These are phyloP conservation scores for Catharanthus roseus DNA, from an alignment of 257 asterid species.

Conservation along the genomic window DNA sequence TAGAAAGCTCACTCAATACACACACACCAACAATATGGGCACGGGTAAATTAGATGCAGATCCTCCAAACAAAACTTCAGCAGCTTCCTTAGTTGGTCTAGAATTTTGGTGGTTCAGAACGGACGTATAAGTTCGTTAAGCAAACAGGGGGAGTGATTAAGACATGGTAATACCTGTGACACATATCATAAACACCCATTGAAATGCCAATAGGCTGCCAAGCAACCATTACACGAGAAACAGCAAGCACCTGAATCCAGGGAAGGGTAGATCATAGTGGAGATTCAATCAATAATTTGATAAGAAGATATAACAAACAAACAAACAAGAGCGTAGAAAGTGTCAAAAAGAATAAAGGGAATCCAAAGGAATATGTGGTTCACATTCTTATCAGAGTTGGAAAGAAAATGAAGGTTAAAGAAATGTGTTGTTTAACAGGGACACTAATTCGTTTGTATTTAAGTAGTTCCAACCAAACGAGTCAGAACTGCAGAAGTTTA, in stretches of 20 bases:
- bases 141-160: not conserved
- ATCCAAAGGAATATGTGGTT: not conserved
- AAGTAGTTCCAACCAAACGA: not conserved
- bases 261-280: conserved; percentile 14
- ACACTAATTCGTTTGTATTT: not conserved
- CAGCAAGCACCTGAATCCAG: conserved; percentile 79
- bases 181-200: conserved; percentile 96
- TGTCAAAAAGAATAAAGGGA: not conserved
- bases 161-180: conserved; percentile 62
- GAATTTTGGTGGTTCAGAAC: not conserved
- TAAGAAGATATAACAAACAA: not conserved
- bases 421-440: not conserved
- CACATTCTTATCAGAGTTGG: not conserved
- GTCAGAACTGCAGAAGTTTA: not conserved
- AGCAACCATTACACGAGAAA: conserved; percentile 89
- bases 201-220: conserved; percentile 95
- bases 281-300: not conserved
- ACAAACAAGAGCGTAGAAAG: not conserved
- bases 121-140: not conserved
- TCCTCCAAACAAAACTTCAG: not conserved
- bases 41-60: not conserved
- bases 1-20: conserved; percentile 3
- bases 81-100: not conserved
- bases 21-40: too few species aligned
- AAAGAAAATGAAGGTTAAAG: not conserved